phyloP scores from a whole-genome alignment of 495 filamentous ascomycete genomes.

The Parachaetomium inaequale region DNA sequence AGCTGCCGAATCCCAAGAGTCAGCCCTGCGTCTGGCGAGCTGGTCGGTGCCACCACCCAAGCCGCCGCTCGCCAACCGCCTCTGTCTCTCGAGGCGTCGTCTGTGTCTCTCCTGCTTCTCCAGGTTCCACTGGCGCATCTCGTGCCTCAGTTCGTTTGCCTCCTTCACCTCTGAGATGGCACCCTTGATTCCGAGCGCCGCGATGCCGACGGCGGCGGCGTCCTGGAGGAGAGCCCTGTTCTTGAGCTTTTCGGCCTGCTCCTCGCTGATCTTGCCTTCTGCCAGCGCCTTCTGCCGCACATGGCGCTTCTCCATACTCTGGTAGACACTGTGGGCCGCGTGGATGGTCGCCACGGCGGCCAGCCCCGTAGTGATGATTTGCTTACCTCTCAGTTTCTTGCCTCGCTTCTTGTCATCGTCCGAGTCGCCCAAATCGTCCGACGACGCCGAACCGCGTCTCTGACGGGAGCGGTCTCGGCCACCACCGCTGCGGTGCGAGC shows the following conservation, averaged over 20 bases:
- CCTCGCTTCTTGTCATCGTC: slow-evolving; percentile 70
- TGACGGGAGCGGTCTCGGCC: slow-evolving; percentile 32
- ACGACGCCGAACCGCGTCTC: slow-evolving; percentile 39
- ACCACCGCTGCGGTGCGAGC: slow-evolving; percentile 38
- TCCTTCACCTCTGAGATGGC: slow-evolving; percentile 64
- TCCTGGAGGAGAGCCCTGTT: slow-evolving; percentile 72
- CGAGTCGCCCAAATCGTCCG: slow-evolving; percentile 63
- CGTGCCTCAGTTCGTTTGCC: slow-evolving; percentile 40
- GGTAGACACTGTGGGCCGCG: slow-evolving; percentile 75
- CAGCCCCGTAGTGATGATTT: slow-evolving; percentile 76
- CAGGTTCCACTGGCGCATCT: slow-evolving; percentile 42
- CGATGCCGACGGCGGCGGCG: slow-evolving; percentile 74
- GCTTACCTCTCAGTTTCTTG: slow-evolving; percentile 80
- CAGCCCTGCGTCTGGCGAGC: slow-evolving; percentile 38
- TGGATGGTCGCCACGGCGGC: slow-evolving; percentile 88
- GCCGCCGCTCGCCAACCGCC: slow-evolving; percentile 13
- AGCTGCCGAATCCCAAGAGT: slow-evolving; percentile 39
- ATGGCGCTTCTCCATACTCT: slow-evolving; percentile 70
- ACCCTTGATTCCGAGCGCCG: slow-evolving; percentile 80
- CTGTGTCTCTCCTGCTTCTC: slow-evolving; percentile 41
- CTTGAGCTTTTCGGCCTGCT: slow-evolving; percentile 71
- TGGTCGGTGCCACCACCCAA: slow-evolving; percentile 20
- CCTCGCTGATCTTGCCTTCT: slow-evolving; percentile 68
- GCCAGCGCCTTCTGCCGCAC: slow-evolving; percentile 64
- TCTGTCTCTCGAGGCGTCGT: slow-evolving; percentile 39